Evolutionary conservation across 2,329 filamentous ascomycete species (phyloP).

Genomic region (Fusarium annulatum): DNA sequence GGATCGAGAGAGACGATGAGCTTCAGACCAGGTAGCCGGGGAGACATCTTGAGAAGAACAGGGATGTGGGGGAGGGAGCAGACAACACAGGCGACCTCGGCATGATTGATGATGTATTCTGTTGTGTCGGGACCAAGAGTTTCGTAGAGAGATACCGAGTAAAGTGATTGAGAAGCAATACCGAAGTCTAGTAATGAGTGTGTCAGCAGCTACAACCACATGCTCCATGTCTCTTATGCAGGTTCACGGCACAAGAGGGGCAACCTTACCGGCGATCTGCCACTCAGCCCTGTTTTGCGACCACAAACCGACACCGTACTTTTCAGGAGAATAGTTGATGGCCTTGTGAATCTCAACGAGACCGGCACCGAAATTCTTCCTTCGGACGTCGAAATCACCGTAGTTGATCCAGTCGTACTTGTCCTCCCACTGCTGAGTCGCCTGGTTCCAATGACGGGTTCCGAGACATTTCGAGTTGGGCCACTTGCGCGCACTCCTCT

Average conservation of each 20-base stretch:
- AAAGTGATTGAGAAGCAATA: constrained; percentile 87
- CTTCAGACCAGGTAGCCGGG: constrained; percentile 84
- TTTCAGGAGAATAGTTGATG: constrained; percentile 69
- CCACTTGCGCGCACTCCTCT: constrained; percentile 69
- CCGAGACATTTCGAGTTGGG: constrained; percentile 82
- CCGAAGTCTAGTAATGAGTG: constrained; percentile 73
- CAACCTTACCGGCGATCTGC: constrained; percentile 76
- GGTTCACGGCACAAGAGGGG: constrained; percentile 6
- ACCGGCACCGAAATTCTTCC: constrained; percentile 87
- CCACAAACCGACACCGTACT: constrained; percentile 85
- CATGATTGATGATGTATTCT: constrained; percentile 96
- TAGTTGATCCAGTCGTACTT: constrained; percentile 89
- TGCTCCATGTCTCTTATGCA: constrained; percentile 3
- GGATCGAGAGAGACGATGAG: constrained; percentile 88
- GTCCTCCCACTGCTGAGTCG: constrained; percentile 76
- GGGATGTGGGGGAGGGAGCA: constrained; percentile 85
- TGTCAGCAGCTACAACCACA: constrained; percentile 23
- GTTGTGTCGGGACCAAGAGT: constrained; percentile 91
- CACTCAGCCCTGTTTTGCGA: constrained; percentile 88
- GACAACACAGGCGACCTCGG: constrained; percentile 78
- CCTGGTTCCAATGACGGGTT: constrained; percentile 80
- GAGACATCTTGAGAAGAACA: constrained; percentile 79
- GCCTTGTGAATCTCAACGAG: constrained; percentile 83
- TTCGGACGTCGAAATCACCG: constrained; percentile 78
- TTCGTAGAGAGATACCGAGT: constrained; percentile 94